Evolutionary conservation across 2,329 filamentous ascomycete species (phyloP).

Genomic region (Chrysoporthe puriensis): DNA sequence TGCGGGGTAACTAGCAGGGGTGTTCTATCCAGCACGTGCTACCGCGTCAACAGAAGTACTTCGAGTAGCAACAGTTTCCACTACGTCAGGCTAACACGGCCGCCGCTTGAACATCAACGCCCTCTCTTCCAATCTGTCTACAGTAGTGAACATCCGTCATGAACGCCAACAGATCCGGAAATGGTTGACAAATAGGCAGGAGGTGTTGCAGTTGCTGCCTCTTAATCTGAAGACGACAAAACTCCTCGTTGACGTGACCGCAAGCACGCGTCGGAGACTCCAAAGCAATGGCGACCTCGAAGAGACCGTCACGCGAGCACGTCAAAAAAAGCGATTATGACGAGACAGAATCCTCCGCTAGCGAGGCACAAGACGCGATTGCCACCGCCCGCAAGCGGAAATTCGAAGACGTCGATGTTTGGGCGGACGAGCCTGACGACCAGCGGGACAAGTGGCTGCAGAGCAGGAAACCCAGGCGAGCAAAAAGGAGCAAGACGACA

Average conservation of each 20-base stretch:
- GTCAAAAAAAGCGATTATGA: constrained; percentile 29
- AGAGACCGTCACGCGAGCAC: constrained; percentile 7
- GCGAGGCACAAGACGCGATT: background rate
- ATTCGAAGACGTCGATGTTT: constrained; percentile 21
- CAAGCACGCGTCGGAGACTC: background rate
- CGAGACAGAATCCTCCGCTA: constrained; percentile 30
- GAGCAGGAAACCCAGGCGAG: constrained; percentile 50
- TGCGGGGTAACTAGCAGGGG: background rate
- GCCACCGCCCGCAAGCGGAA: constrained; percentile 19
- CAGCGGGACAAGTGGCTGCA: constrained; percentile 60
- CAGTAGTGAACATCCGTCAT: background rate
- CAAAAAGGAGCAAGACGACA: constrained; percentile 55
- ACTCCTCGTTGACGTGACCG: background rate
- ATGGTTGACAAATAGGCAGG: background rate
- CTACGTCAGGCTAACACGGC: background rate
- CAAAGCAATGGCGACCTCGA: constrained; percentile 50
- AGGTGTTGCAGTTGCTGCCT: background rate
- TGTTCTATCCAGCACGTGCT: constrained; percentile 4
- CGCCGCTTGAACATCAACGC: background rate
- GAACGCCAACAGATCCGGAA: background rate
- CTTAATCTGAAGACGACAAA: background rate
- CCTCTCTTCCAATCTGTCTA: background rate
- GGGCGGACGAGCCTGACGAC: constrained; percentile 58
- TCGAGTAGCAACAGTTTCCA: background rate
- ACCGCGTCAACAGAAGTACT: constrained; percentile 1